Evolutionary conservation across 768 basidiomycete genomes (phyloP).

Genomic region (Zangia roseola): DNA sequence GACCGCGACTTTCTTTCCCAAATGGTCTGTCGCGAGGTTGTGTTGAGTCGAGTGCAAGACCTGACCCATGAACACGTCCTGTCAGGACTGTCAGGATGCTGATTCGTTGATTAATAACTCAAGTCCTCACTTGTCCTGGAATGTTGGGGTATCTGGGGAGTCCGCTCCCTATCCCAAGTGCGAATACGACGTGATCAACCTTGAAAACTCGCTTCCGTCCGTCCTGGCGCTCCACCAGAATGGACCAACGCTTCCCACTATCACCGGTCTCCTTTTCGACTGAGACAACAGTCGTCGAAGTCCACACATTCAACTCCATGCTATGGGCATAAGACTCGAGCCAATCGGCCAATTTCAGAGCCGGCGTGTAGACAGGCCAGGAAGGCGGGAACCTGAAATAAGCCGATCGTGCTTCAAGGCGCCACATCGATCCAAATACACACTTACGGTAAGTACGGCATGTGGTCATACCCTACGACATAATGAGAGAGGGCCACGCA

Average conservation of each 20-base stretch:
- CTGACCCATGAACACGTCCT: slow-evolving; percentile 63
- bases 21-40: slow-evolving; percentile 51
- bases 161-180: slow-evolving; percentile 48
- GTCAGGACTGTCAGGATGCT: slow-evolving; percentile 2
- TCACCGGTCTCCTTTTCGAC: slow-evolving; percentile 29
- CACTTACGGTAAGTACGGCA: slow-evolving; percentile 56
- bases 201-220: slow-evolving; percentile 38
- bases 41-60: slow-evolving; percentile 60
- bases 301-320: slow-evolving; percentile 67
- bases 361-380: slow-evolving; percentile 60
- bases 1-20: slow-evolving; percentile 70
- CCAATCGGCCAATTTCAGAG: slow-evolving; percentile 61
- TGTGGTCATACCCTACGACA: slow-evolving; percentile 43
- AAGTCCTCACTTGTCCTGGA: slow-evolving; percentile 40
- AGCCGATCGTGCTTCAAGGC: background rate
- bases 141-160: slow-evolving; percentile 43
- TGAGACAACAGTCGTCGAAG: slow-evolving; percentile 37
- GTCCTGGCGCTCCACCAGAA: slow-evolving; percentile 36
- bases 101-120: background rate
- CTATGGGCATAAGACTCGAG: slow-evolving; percentile 60
- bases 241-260: slow-evolving; percentile 42
- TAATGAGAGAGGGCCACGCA: background rate
- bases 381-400: slow-evolving; percentile 49
- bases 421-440: background rate
- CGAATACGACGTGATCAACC: slow-evolving; percentile 50